A percentile compares a stretch with the other conserved stretches of the same genome.
phyloP scores from a whole-genome alignment of 2,329 filamentous ascomycete species.

The Pezicula radicicola region DNA sequence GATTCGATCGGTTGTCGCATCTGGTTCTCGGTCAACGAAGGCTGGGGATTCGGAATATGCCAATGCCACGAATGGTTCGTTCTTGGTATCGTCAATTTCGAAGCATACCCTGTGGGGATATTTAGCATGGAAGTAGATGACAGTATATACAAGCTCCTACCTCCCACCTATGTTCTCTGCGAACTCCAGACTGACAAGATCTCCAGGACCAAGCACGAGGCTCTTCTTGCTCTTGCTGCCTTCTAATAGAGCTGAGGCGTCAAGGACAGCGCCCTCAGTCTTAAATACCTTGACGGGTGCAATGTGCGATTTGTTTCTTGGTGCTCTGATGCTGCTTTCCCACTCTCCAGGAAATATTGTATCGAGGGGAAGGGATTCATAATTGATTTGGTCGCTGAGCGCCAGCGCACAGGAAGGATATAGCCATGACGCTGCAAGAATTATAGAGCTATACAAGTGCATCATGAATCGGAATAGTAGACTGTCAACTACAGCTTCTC shows the following conservation, averaged over 20 bases:
- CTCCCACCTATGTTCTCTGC: conserved; percentile 37
- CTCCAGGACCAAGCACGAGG: conserved; percentile 24
- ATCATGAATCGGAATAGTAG: too few relatives aligned
- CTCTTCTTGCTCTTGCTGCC: background rate
- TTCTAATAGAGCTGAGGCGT: conserved; percentile 10
- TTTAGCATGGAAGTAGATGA: background rate
- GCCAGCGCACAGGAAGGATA: background rate
- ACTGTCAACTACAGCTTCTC: too few relatives aligned
- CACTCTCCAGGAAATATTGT: conserved; percentile 37
- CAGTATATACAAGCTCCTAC: conserved; percentile 20
- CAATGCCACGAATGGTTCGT: conserved; percentile 30
- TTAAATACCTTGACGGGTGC: conserved; percentile 30
- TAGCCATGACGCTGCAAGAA: background rate
- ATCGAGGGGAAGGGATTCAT: conserved; percentile 23
- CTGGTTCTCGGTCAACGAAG: conserved; percentile 30
- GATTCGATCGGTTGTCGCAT: conserved; percentile 31
- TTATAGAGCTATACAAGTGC: background rate
- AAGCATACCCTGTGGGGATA: conserved; percentile 30
- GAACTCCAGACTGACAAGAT: conserved; percentile 36
- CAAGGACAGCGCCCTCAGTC: conserved; percentile 30
- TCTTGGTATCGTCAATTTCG: conserved; percentile 25
- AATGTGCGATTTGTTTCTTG: conserved; percentile 32
- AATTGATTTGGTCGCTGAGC: conserved; percentile 5
- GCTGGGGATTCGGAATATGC: conserved; percentile 34
- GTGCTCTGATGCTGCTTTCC: conserved; percentile 35